Base-by-base conservation (phyloP, 1,284 basidiomycete species). In the Blastosporella zonata region DNA sequence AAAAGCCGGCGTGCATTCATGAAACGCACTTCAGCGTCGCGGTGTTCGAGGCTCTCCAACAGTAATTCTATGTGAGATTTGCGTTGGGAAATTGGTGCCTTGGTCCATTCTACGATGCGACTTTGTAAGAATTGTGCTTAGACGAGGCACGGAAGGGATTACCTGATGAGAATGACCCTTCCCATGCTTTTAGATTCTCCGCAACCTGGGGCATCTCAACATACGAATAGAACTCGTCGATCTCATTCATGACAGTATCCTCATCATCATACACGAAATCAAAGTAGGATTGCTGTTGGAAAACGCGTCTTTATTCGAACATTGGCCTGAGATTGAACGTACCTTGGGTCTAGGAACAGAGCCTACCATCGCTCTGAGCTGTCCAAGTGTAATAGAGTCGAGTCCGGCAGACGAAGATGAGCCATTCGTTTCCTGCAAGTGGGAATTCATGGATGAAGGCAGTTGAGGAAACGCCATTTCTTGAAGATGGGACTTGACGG, bases 181-280 rank as follows among this genome's bases (percentile, higher is more conserved):
- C 82, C 87, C 93, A 98, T 37, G 88, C 86, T 59, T 84, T 86
- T 53, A 91, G 72, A 65, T 94, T 94, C 74, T 95, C 91, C 2
- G 84, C 82, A 12, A 95, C 84, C 64, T 94, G 90, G 0, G 88
- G 84, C 75, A 94, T 93, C 71, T 99, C 96, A 50, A 96, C 87
- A 70, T 97, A 99, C 21, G 93, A 93, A 70, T 97, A 99, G 71
- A 99, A 98, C 69, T 99, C 97, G 56, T 98, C 91, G 39, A 99
- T 87, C 68, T 98, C 97, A 60, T 92, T 90, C 76, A 95, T 87
- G 37, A 97, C 83, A 13, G 89, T 91, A 67, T 98, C 93, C 61
- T 96, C 91, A 65, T 99, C 96, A 58, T 94, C 90, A 65, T 96
- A 96, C 53, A 85, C 82, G 68, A 90, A 95, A 71, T 93, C 91